Conservation (phyloP, 768 basidiomycete genomes). For the Leucosporidium scottii region DNA sequence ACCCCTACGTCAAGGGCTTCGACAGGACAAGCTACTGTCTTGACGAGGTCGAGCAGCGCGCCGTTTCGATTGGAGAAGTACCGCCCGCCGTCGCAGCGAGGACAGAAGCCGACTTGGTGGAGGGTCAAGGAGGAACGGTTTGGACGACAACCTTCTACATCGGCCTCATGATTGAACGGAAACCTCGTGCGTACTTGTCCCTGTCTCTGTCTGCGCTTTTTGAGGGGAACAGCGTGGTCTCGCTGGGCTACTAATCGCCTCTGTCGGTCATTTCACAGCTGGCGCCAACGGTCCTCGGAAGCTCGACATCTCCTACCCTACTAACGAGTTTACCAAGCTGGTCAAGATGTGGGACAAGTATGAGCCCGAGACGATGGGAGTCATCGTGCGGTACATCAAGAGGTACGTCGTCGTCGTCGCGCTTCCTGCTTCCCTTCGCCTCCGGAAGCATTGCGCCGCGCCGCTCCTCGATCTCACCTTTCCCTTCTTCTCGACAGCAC, state of each 20-base stretch:
- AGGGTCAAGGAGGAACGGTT: constrained; percentile 48
- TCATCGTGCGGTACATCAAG: constrained; percentile 87
- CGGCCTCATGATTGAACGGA: constrained; percentile 83
- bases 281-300: constrained; percentile 68
- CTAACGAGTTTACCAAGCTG: constrained; percentile 85
- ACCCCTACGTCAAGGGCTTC: constrained; percentile 92
- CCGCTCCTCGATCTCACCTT: not conserved
- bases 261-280: constrained; percentile 48
- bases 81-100: constrained; percentile 64
- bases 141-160: constrained; percentile 90
- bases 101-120: constrained; percentile 68
- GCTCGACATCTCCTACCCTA: constrained; percentile 95
- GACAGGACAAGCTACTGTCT: constrained; percentile 78
- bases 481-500: constrained; percentile 47
- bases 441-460: too few relatives aligned
- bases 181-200: constrained; percentile 59
- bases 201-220: not conserved
- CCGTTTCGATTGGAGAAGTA: constrained; percentile 80
- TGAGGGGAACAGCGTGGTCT: too few relatives aligned
- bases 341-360: constrained; percentile 95
- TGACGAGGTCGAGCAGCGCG: constrained; percentile 75
- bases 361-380: constrained; percentile 85
- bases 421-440: too few relatives aligned
- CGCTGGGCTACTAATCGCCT: not conserved
- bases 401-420: constrained; percentile 62